phyloP scores from a whole-genome alignment of 2,329 filamentous ascomycete species.

The Pyrenophora teres region DNA sequence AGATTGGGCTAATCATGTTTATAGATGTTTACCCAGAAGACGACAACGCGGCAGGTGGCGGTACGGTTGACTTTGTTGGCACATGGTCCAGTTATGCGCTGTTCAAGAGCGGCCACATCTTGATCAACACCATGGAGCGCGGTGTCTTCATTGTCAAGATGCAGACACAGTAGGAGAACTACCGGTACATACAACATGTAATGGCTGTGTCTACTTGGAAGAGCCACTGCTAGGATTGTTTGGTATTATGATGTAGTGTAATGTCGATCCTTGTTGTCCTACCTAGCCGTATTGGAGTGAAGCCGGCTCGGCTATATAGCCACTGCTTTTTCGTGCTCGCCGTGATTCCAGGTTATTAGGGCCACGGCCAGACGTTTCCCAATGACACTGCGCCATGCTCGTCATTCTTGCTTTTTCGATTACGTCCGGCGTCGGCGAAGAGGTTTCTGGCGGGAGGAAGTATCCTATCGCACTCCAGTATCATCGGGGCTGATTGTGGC shows the following conservation, averaged over 20 bases:
- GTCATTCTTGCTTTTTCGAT: too few species aligned
- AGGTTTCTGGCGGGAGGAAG: neutral
- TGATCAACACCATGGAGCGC: constrained; percentile 50
- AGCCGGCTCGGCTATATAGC: too few species aligned
- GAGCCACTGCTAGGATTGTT: neutral
- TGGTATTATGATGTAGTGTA: neutral
- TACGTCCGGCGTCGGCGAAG: too few species aligned
- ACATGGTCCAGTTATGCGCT: constrained; percentile 51
- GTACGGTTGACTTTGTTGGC: constrained; percentile 51
- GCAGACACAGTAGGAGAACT: constrained; percentile 22
- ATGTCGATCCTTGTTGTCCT: neutral
- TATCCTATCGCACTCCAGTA: constrained; percentile 1
- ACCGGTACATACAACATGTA: neutral
- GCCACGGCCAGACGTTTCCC: too few species aligned
- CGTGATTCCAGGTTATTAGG: too few species aligned
- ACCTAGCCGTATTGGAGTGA: too few species aligned
- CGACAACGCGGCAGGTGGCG: constrained; percentile 45
- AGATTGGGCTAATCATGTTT: constrained; percentile 2
- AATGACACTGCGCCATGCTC: too few species aligned
- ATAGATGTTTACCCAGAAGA: constrained; percentile 51
- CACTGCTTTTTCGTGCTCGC: too few species aligned
- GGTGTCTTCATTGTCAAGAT: constrained; percentile 47
- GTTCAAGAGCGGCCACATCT: constrained; percentile 48
- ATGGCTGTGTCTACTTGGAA: too few species aligned
- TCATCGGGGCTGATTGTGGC: constrained; percentile 20